Conservation (phyloP, 129 eudicot species). For the Lactuca sativa region DNA sequence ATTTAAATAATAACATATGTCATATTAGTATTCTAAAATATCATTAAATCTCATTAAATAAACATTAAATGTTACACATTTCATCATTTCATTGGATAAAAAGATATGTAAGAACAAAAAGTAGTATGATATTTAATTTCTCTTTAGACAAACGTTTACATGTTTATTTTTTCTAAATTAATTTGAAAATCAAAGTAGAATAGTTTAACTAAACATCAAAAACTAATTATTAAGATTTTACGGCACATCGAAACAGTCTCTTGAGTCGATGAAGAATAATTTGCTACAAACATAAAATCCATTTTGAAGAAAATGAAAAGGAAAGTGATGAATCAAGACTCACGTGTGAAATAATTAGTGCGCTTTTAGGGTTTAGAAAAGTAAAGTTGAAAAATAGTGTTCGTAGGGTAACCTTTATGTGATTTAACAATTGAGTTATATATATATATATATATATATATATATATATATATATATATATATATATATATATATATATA, state of each 20-base stretch:
- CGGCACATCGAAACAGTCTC: constrained; percentile 7
- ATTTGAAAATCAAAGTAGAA: background rate
- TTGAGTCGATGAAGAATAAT: constrained; percentile 20
- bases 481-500: too few relatives aligned
- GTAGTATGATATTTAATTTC: too few relatives aligned
- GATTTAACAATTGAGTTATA: background rate
- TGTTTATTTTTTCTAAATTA: background rate
- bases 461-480: too few relatives aligned
- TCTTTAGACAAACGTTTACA: too few relatives aligned
- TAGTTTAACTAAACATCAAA: background rate
- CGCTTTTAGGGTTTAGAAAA: constrained; percentile 31
- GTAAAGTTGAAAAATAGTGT: constrained; percentile 30
- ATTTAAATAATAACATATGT: too few relatives aligned
- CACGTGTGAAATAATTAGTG: constrained; percentile 43
- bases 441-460: too few relatives aligned
- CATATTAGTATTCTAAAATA: too few relatives aligned
- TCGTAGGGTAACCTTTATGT: constrained; percentile 26
- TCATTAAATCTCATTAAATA: too few relatives aligned
- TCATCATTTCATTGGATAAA: too few relatives aligned
- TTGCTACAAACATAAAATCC: background rate
- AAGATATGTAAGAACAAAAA: too few relatives aligned
- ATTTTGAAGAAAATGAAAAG: constrained; percentile 18
- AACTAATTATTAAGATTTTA: background rate
- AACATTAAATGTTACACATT: too few relatives aligned
- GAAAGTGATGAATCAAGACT: constrained; percentile 26